Evolutionary conservation across 768 basidiomycete genomes (phyloP).

Genomic region (Suillus subaureus): DNA sequence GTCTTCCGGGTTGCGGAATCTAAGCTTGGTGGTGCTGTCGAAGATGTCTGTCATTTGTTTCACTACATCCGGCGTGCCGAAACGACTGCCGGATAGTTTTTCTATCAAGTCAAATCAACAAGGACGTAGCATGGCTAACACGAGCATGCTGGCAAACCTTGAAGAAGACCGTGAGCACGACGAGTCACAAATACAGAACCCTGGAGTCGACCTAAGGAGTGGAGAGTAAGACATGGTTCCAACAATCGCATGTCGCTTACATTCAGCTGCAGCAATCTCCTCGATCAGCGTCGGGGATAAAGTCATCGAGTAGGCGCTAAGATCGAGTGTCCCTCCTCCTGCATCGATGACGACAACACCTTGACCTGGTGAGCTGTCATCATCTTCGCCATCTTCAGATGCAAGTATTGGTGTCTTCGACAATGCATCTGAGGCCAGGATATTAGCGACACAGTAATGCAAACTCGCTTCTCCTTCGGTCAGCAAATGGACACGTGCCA

Average conservation of each 20-base stretch:
- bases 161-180: slow-evolving; percentile 35
- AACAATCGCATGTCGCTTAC: slow-evolving; percentile 21
- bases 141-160: slow-evolving; percentile 25
- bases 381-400: slow-evolving; percentile 21
- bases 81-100: slow-evolving; percentile 35
- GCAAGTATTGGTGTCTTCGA: slow-evolving; percentile 18
- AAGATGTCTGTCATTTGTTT: slow-evolving; percentile 40
- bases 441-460: slow-evolving; percentile 55
- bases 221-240: not conserved
- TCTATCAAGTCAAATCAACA: slow-evolving; percentile 16
- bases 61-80: slow-evolving; percentile 34
- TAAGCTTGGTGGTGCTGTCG: slow-evolving; percentile 43
- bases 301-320: slow-evolving; percentile 45
- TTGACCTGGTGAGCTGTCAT: slow-evolving; percentile 28
- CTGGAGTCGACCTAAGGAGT: slow-evolving; percentile 38
- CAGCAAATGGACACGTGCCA: slow-evolving; percentile 52
- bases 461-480: slow-evolving; percentile 67
- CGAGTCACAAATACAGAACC: slow-evolving; percentile 43
- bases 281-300: slow-evolving; percentile 41
- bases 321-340: slow-evolving; percentile 47
- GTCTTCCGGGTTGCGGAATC: slow-evolving; percentile 42
- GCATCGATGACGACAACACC: slow-evolving; percentile 53
- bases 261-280: slow-evolving; percentile 39
- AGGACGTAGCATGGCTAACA: slow-evolving; percentile 5
- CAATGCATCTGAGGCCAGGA: slow-evolving; percentile 39